Percentiles rank a stretch among this genome's conserved stretches.
Conservation (phyloP, 2,329 filamentous ascomycete genomes). For the Nigrograna mackinnonii region DNA sequence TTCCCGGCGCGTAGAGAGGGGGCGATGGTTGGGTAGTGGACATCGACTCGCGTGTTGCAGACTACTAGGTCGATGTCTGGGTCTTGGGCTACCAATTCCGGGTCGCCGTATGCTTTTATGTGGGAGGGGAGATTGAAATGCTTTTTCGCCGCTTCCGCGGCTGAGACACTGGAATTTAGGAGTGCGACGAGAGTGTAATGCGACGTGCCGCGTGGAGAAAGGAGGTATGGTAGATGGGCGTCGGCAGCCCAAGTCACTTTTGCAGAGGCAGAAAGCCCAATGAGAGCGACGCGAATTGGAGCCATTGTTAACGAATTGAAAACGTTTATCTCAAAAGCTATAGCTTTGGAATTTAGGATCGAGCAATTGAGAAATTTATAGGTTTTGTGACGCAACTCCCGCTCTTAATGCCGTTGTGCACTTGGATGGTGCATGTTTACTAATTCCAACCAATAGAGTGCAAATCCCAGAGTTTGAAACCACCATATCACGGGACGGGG, state of each 20-base stretch:
- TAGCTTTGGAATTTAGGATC: too few species aligned
- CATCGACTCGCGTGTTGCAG: constrained; percentile 43
- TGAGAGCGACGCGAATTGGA: constrained; percentile 61
- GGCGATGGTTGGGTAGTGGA: constrained; percentile 44
- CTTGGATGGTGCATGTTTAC: too few species aligned
- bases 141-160: constrained; percentile 45
- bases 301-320: too few species aligned
- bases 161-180: constrained; percentile 47
- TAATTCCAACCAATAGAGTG: too few species aligned
- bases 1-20: constrained; percentile 52
- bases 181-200: constrained; percentile 53
- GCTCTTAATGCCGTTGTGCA: too few species aligned
- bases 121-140: constrained; percentile 38
- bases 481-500: too few species aligned
- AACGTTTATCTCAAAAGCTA: too few species aligned
- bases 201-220: constrained; percentile 15
- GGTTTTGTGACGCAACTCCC: too few species aligned
- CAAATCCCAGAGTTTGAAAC: too few species aligned
- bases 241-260: constrained; percentile 21
- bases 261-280: constrained; percentile 60
- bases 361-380: too few species aligned
- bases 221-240: constrained; percentile 42
- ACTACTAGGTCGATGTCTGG: constrained; percentile 51
- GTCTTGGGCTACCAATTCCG: constrained; percentile 47
- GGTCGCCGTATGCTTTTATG: constrained; percentile 48